Percentiles rank a stretch among this genome's conserved stretches.
These are phyloP conservation scores for Blastocrithidia nonstop DNA, from an alignment of 208 protist species.

Conservation along the genomic window DNA sequence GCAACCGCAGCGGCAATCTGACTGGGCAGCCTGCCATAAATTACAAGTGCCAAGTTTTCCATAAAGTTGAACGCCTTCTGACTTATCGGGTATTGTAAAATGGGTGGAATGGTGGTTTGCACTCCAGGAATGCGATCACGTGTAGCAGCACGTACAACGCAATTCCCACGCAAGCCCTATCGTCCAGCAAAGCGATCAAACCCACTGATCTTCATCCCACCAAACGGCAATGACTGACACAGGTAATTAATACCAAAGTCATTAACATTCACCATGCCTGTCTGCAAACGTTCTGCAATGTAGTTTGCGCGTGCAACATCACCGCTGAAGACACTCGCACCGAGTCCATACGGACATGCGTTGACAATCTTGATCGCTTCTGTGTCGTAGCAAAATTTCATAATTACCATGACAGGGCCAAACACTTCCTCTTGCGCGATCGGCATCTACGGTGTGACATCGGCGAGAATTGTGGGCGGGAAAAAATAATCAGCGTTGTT, in stretches of 20 bases:
- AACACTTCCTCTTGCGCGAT: conserved; percentile 92
- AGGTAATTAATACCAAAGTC: conserved; percentile 93
- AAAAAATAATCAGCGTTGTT: conserved; percentile 50
- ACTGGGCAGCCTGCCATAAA: conserved; percentile 55
- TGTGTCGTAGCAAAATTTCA: conserved; percentile 78
- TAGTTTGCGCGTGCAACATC: conserved; percentile 59
- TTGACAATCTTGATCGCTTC: conserved; percentile 84
- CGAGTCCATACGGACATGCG: conserved; percentile 77
- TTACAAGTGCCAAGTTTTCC: conserved; percentile 44
- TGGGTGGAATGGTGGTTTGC: conserved; percentile 59
- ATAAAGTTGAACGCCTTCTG: conserved; percentile 61
- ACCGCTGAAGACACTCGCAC: conserved; percentile 77
- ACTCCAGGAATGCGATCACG: conserved; percentile 76
- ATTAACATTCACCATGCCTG: conserved; percentile 88
- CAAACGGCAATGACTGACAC: conserved; percentile 92
- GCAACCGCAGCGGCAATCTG: not conserved
- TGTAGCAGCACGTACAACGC: conserved; percentile 67
- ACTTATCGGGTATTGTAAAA: conserved; percentile 77
- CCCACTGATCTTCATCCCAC: conserved; percentile 90
- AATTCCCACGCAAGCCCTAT: conserved; percentile 89
- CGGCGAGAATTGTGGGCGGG: conserved; percentile 83
- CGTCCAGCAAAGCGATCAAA: conserved; percentile 90
- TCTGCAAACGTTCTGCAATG: conserved; percentile 68
- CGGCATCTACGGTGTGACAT: conserved; percentile 74
- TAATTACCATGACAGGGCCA: conserved; percentile 84